These are phyloP conservation scores for Microascus cirrosus DNA, from an alignment of 2,329 filamentous ascomycete species.

Conservation along the genomic window DNA sequence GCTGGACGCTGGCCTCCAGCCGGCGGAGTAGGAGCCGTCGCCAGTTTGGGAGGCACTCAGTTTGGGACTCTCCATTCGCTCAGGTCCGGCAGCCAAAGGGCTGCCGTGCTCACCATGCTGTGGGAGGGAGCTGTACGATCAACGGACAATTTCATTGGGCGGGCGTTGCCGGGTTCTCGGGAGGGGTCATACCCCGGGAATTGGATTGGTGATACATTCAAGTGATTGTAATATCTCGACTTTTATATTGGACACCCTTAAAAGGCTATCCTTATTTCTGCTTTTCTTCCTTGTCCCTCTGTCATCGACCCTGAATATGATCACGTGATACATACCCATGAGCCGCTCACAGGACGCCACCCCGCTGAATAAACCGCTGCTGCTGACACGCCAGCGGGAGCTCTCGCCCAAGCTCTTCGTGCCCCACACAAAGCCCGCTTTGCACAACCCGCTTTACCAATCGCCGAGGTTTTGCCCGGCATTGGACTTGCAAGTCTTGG, in stretches of 20 bases:
- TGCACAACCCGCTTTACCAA: background rate
- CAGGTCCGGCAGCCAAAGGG: background rate
- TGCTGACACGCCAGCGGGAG: background rate
- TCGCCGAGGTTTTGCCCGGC: conserved; percentile 1
- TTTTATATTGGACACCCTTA: background rate
- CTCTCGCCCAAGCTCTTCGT: background rate
- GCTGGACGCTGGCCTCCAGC: conserved; percentile 31
- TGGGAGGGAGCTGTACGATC: background rate
- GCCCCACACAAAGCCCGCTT: background rate
- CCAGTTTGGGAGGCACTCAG: background rate
- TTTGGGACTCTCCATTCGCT: background rate
- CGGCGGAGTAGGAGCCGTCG: conserved; percentile 11
- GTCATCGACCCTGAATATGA: background rate
- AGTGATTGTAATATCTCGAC: background rate
- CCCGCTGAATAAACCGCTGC: background rate
- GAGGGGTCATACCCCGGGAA: background rate
- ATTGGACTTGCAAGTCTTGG: conserved; percentile 24
- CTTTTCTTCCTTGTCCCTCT: background rate
- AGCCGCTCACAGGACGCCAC: background rate
- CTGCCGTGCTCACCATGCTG: background rate
- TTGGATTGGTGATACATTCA: background rate
- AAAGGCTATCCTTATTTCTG: background rate
- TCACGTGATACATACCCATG: background rate
- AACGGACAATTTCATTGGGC: background rate
- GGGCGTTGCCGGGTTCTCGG: background rate